Evolutionary conservation across 2,329 filamentous ascomycete genomes (phyloP), one percentile per base, ranked within the genome.

Genomic region (Pseudogymnoascus sp.): DNA sequence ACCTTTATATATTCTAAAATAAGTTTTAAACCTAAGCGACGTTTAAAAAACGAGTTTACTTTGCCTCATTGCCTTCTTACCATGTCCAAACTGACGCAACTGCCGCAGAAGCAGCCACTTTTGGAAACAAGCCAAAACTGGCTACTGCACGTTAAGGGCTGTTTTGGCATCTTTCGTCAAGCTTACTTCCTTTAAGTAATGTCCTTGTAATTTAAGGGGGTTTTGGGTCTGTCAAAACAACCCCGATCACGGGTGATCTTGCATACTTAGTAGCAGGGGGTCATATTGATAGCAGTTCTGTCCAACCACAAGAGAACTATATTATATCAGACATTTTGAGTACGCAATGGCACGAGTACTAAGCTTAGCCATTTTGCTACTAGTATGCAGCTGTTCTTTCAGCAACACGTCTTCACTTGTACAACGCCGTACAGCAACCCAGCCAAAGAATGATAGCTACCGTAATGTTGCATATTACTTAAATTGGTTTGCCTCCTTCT

Each of bases 401-500:
- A 9, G 38, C 18, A 5, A 39, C 14, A 39, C 38, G 9, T 39
- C 38, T 39, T 39, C 38, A 39, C 16, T 39, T 39, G 8, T 39
- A 39, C 16, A 39, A 39, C 14, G 38, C 38, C 16, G 9, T 39
- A 39, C 38, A 39, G 16, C 9, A 18, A 20, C 38, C 3, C 3
- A 20, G 38, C 38, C 38, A 39, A 39, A 39, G 6, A 6, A 6
- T 2, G 16, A 39, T 39, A 18, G 38, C 38, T 39, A 39, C 20
- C 16, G 38, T 39, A 62, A 36, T 59, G 57, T 62, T 59, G 61
- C 58, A 30, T 62, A 62, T 41, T 62, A 33, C 14, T 22, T 57
- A 12, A 62, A 60, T 28, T 62, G 79, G 87, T 59, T 50, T 38
- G 18, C 16, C 54, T 38, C 14, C 18, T 50, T 54, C 4, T 18